These are phyloP conservation scores for Ustilaginoidea virens DNA, from an alignment of 2,329 filamentous ascomycete species.

Conservation along the genomic window DNA sequence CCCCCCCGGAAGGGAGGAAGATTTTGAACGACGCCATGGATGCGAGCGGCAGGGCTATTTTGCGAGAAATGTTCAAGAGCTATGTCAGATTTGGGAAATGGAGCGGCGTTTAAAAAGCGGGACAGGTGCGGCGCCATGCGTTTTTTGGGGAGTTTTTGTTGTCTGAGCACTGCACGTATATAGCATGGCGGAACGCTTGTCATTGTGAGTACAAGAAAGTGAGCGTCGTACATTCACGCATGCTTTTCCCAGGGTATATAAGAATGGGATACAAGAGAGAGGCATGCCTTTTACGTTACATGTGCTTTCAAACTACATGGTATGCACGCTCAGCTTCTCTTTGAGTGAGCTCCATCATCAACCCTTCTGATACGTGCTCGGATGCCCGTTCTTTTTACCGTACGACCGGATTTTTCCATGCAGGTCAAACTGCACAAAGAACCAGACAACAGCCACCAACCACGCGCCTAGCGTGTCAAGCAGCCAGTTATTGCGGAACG, in stretches of 20 bases:
- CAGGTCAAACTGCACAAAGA: conserved; percentile 40
- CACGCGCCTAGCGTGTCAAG: conserved; percentile 42
- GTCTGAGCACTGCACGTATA: too few relatives aligned
- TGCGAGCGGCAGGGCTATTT: conserved; percentile 39
- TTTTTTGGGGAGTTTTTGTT: too few relatives aligned
- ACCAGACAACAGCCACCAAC: conserved; percentile 37
- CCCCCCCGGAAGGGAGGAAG: conserved; percentile 35
- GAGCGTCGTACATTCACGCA: too few relatives aligned
- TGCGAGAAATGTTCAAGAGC: conserved; percentile 41
- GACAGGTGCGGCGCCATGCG: too few relatives aligned
- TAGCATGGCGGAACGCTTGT: not conserved
- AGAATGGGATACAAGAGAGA: too few relatives aligned
- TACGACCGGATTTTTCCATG: conserved; percentile 42
- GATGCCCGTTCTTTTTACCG: conserved; percentile 42
- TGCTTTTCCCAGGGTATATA: not conserved
- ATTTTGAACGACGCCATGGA: conserved; percentile 46
- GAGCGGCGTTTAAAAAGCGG: conserved; percentile 42
- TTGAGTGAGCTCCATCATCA: conserved; percentile 1
- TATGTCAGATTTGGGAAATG: conserved; percentile 51
- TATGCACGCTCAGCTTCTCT: not conserved
- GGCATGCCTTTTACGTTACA: too few relatives aligned
- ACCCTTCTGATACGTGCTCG: conserved; percentile 29
- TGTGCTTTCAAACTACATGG: not conserved
- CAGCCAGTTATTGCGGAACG: conserved; percentile 41
- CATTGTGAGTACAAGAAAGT: too few relatives aligned